phyloP scores from a whole-genome alignment of 2,329 filamentous ascomycete genomes.

The Xylaria sp. region DNA sequence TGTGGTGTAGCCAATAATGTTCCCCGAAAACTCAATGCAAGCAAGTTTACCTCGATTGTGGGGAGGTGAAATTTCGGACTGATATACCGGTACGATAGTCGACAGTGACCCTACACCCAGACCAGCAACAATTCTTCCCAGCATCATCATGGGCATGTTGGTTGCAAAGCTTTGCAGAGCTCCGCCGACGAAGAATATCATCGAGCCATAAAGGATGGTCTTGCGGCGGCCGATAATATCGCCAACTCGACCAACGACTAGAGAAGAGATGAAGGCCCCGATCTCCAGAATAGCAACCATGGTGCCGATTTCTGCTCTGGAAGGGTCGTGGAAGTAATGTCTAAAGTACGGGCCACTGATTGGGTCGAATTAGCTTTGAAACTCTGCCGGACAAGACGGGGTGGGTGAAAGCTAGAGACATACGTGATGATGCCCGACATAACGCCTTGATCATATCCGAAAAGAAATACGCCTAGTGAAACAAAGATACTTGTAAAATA shows the following conservation, averaged over 20 bases:
- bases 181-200: constrained; percentile 87
- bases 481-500: constrained; percentile 96
- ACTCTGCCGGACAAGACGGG: constrained; percentile 2
- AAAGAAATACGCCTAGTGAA: constrained; percentile 86
- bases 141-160: constrained; percentile 89
- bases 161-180: constrained; percentile 84
- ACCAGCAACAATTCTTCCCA: constrained; percentile 85
- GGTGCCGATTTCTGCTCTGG: constrained; percentile 87
- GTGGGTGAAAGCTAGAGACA: constrained; percentile 42
- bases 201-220: constrained; percentile 93
- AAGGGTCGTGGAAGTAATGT: constrained; percentile 91
- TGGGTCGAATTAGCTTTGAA: constrained; percentile 34
- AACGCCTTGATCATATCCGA: constrained; percentile 90
- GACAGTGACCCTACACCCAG: constrained; percentile 88
- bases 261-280: constrained; percentile 89
- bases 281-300: constrained; percentile 98
- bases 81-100: constrained; percentile 92
- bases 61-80: constrained; percentile 94
- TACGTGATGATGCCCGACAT: constrained; percentile 82
- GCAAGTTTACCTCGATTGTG: constrained; percentile 96
- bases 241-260: constrained; percentile 86
- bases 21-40: constrained; percentile 97
- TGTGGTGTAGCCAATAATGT: constrained; percentile 93
- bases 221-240: constrained; percentile 89
- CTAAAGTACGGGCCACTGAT: constrained; percentile 85